A percentile compares a stretch with the other conserved stretches of the same genome.
These are phyloP conservation scores for Stachybotrys echinatus DNA, from an alignment of 2,329 filamentous ascomycete genomes.

Conservation along the genomic window DNA sequence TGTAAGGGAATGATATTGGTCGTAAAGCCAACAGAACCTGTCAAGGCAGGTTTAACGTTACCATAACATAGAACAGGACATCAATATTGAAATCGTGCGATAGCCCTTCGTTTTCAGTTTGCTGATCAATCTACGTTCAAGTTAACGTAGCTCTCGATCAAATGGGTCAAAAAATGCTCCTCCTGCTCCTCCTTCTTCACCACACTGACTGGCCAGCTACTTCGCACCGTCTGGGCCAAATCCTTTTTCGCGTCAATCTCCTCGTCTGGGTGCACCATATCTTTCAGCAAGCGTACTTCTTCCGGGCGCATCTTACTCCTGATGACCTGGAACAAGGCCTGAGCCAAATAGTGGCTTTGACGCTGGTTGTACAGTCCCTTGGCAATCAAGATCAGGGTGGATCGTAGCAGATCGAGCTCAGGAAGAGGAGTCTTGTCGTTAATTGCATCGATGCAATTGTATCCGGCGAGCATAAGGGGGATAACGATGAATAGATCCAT, in stretches of 20 bases:
- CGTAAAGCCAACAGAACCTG: too few relatives aligned
- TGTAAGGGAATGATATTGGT: too few relatives aligned
- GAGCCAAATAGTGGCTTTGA: slow-evolving; percentile 25
- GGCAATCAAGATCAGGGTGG: slow-evolving; percentile 25
- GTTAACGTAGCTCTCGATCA: slow-evolving; percentile 13
- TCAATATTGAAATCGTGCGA: too few relatives aligned
- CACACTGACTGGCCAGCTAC: slow-evolving; percentile 23
- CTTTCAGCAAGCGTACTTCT: slow-evolving; percentile 9
- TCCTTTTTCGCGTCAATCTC: slow-evolving; percentile 11
- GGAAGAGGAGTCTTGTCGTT: slow-evolving; percentile 2
- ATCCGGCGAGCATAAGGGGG: slow-evolving; percentile 23
- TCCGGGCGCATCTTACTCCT: slow-evolving; percentile 26
- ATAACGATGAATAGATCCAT: slow-evolving; percentile 24
- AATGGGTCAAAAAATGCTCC: slow-evolving; percentile 12
- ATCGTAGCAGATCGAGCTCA: slow-evolving; percentile 19
- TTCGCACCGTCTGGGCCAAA: slow-evolving; percentile 18
- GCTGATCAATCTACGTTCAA: slow-evolving; percentile 9
- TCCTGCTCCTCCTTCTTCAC: slow-evolving; percentile 20
- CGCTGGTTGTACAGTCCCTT: slow-evolving; percentile 27
- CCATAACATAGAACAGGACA: too few relatives aligned
- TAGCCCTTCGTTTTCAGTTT: too few relatives aligned
- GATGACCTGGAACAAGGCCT: slow-evolving; percentile 25
- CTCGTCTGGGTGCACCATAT: slow-evolving; percentile 11
- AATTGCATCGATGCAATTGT: slow-evolving; percentile 19
- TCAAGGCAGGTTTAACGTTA: too few relatives aligned